Base-by-base conservation (phyloP, 257 asterid species). In the Solanum infundibuliforme region DNA sequence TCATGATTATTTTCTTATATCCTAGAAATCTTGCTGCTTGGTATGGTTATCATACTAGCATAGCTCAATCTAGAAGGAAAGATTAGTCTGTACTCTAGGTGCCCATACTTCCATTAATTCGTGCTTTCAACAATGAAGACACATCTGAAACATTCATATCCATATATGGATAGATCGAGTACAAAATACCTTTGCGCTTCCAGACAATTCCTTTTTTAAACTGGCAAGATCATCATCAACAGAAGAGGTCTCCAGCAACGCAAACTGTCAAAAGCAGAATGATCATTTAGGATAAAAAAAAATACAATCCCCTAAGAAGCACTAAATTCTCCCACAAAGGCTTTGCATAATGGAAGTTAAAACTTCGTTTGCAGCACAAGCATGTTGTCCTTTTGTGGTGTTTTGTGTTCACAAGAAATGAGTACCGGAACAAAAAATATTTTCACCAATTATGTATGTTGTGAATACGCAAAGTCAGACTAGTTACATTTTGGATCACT, bases 211-310 rank as follows among this genome's bases (percentile, higher is more conserved):
- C 88, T 90, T 95, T 93, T 94, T 97, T 92, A 97, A 88, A 83
- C 82, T 86, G 25, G 95, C 95, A 38, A 97, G 96, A 88, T 97
- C 99, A 86, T 96, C 98, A 88, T 97, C 99, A 84, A 97, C 99
- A 16, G 99, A 95, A 84, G 98, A 91, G 83, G 93, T 91, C 94
- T 97, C 99, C 52, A 97, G 95, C 88, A 96, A 46, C 4, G 98
- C 98, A 94, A 97, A 97, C 99, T 97, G 94, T 82, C 83, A 89
- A 55, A 88, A 86, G 81, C 65, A 36, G 8, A 75, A 84, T 25
- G 79, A 88, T 74, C n/a, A 29, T 16, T 18, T 71, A 5, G 86
- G 65, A 76, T 73, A 4, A 43, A 34, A 43, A 34, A 43, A 25
- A n/a, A 62, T 14, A 46, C 35, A 25, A 79, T n/a, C 87, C 48